Conservation (phyloP, 148 eudicot species). For the Polygonum maritimum region DNA sequence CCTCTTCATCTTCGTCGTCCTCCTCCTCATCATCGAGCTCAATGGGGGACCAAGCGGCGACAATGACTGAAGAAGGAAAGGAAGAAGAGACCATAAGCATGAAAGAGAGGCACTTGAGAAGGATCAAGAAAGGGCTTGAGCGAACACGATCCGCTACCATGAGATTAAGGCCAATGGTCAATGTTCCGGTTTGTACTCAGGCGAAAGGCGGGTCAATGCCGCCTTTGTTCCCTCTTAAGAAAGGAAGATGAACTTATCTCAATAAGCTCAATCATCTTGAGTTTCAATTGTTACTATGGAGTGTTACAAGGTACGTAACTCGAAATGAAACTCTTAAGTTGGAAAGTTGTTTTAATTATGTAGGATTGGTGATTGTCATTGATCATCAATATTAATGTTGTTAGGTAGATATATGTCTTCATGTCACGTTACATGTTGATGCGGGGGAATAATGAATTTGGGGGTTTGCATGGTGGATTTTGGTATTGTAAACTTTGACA, state of each 20-base stretch:
- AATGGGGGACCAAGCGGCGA: slow-evolving; percentile 17
- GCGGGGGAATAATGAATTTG: neutral
- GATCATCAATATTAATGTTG: neutral
- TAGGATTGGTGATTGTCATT: neutral
- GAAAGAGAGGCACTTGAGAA: slow-evolving; percentile 36
- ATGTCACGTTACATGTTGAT: neutral
- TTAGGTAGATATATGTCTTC: neutral
- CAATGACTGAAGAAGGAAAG: slow-evolving; percentile 26
- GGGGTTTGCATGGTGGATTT: neutral
- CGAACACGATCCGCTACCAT: slow-evolving; percentile 43
- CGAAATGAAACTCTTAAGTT: neutral
- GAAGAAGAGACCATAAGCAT: slow-evolving; percentile 16
- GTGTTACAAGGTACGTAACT: neutral
- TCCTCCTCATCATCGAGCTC: slow-evolving; percentile 17
- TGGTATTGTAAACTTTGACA: slow-evolving; percentile 3
- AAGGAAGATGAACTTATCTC: slow-evolving; percentile 18
- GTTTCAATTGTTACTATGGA: neutral
- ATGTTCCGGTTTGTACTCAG: slow-evolving; percentile 46
- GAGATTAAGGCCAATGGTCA: slow-evolving; percentile 45
- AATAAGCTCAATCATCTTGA: neutral
- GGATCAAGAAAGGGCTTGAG: slow-evolving; percentile 42
- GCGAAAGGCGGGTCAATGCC: slow-evolving; percentile 19
- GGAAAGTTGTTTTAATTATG: neutral
- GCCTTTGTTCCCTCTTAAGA: slow-evolving; percentile 36
- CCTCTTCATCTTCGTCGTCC: slow-evolving; percentile 29